Conservation (phyloP, 225 moss, liverwort and hornwort species). For the Sphagnum contortum region DNA sequence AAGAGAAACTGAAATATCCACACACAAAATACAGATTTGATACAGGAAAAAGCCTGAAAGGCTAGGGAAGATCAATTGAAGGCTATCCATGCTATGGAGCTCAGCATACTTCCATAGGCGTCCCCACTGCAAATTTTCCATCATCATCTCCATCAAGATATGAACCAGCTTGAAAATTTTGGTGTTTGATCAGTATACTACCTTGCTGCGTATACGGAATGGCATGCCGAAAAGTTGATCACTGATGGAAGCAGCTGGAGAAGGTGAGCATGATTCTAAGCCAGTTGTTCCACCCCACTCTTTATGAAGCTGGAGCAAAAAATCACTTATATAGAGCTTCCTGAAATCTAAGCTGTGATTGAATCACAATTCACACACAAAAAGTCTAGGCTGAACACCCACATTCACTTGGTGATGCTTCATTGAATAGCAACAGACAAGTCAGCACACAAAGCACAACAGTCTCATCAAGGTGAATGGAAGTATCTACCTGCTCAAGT, state of each 20-base stretch:
- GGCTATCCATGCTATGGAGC: neutral
- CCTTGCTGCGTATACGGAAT: conserved; percentile 47
- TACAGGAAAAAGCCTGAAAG: neutral
- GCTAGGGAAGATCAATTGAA: neutral
- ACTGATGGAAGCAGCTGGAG: conserved; percentile 42
- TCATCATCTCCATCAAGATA: too few species aligned
- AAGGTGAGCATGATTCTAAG: conserved; percentile 19
- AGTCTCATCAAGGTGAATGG: too few species aligned
- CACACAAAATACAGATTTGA: neutral
- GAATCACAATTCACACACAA: neutral
- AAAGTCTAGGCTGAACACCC: too few species aligned
- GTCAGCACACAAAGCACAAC: too few species aligned
- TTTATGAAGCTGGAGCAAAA: conserved; percentile 48
- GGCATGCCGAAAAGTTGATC: conserved; percentile 55
- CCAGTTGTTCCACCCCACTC: conserved; percentile 33
- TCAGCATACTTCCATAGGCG: neutral
- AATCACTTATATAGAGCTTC: neutral
- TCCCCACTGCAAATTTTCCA: too few species aligned
- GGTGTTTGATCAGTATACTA: neutral
- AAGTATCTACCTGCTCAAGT: conserved; percentile 39
- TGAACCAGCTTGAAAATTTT: too few species aligned
- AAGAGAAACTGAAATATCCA: conserved; percentile 7
- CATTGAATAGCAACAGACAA: neutral
- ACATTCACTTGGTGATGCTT: neutral
- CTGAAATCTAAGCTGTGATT: neutral